These are phyloP conservation scores for Kazachstania kunashirensis DNA, from an alignment of 805 yeast species.

Conservation along the genomic window DNA sequence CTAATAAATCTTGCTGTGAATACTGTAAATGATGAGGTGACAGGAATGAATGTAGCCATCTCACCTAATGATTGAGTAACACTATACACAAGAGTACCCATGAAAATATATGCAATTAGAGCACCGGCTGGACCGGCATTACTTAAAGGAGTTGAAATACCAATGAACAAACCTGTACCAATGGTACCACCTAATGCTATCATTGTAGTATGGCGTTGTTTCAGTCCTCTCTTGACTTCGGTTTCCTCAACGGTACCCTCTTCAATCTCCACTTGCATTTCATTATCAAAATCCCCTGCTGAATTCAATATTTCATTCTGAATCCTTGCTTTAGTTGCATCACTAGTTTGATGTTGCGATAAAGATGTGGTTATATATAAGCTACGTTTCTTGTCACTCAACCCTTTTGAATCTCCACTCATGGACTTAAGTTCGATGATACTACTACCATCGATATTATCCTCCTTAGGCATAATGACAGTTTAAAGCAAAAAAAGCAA, in stretches of 20 bases:
- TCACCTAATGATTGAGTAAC: conserved; percentile 70
- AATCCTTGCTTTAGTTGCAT: conserved; percentile 21
- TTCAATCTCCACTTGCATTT: conserved; percentile 1
- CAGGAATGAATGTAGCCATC: conserved; percentile 72
- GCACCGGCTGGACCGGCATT: conserved; percentile 63
- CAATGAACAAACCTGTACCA: conserved; percentile 69
- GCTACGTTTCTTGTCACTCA: background rate
- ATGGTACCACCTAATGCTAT: conserved; percentile 73
- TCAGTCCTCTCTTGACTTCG: conserved; percentile 49
- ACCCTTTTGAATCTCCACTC: background rate
- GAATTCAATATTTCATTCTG: background rate
- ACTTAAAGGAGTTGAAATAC: conserved; percentile 45
- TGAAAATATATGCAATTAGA: conserved; percentile 53
- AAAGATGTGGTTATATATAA: background rate
- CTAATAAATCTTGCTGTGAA: conserved; percentile 60
- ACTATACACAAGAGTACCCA: conserved; percentile 54
- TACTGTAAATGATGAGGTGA: conserved; percentile 56
- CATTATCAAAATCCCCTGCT: background rate
- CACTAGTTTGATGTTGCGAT: conserved; percentile 1
- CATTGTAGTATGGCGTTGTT: conserved; percentile 63
- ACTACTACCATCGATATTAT: background rate
- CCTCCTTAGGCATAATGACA: background rate
- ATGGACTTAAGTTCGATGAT: background rate
- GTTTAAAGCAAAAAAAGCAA: background rate
- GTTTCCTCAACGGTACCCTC: conserved; percentile 23